Conservation (phyloP, 2,329 filamentous ascomycete species). For the Ambrosiella xylebori region DNA sequence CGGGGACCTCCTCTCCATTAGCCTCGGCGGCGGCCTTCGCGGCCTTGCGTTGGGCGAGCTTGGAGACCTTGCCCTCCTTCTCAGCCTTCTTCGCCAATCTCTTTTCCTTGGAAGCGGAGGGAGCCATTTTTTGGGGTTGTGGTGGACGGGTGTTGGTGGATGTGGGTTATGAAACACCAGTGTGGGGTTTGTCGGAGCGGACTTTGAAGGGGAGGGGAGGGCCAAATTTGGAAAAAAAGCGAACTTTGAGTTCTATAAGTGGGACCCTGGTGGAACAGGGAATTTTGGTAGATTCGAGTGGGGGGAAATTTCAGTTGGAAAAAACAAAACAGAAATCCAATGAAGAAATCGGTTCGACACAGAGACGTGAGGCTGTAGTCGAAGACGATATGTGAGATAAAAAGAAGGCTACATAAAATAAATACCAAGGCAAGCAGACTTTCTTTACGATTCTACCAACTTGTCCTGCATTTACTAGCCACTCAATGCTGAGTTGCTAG, state of each 20-base stretch:
- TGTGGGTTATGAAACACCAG: background rate
- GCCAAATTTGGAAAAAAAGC: background rate
- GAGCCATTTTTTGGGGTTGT: conserved; percentile 31
- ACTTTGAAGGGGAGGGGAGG: background rate
- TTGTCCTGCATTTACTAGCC: background rate
- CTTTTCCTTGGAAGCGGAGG: conserved; percentile 55
- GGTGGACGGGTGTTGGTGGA: background rate
- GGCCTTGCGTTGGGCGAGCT: conserved; percentile 45
- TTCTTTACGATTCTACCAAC: background rate
- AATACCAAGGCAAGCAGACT: too few relatives aligned
- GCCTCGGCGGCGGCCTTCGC: conserved; percentile 41
- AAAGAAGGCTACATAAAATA: too few relatives aligned
- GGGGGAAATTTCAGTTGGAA: too few relatives aligned
- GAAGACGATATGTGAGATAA: too few relatives aligned
- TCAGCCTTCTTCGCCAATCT: conserved; percentile 54
- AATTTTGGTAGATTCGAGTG: background rate
- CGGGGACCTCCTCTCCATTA: conserved; percentile 55
- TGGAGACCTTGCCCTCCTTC: conserved; percentile 60
- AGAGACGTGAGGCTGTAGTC: too few relatives aligned
- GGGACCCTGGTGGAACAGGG: background rate
- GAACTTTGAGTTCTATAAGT: background rate
- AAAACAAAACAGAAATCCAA: too few relatives aligned
- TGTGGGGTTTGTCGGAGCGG: conserved; percentile 1
- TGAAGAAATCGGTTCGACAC: too few relatives aligned
- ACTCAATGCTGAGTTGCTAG: background rate